phyloP scores from a whole-genome alignment of 2,329 filamentous ascomycete genomes.

The Hypoxylon sp. region DNA sequence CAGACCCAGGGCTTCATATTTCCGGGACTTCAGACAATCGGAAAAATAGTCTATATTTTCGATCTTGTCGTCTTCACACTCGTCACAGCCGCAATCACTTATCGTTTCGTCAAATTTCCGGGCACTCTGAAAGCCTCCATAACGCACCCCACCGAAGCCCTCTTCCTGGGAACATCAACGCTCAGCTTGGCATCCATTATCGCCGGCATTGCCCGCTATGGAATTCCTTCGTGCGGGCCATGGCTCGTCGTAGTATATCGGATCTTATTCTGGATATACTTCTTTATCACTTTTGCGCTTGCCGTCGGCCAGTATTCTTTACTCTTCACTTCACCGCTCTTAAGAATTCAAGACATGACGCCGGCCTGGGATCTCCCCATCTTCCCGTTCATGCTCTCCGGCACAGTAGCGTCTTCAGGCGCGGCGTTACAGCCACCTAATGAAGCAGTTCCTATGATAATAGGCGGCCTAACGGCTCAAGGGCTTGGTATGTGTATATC shows the following conservation, averaged over 20 bases:
- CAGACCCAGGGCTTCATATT: conserved; percentile 59
- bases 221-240: conserved; percentile 55
- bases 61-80: conserved; percentile 62
- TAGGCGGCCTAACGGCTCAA: conserved; percentile 59
- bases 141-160: conserved; percentile 63
- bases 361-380: conserved; percentile 56
- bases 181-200: conserved; percentile 61
- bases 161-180: conserved; percentile 58
- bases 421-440: conserved; percentile 50
- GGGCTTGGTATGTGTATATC: conserved; percentile 61
- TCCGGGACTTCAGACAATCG: conserved; percentile 63
- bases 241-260: conserved; percentile 57
- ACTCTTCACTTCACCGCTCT: conserved; percentile 55
- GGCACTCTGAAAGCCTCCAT: conserved; percentile 60
- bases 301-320: conserved; percentile 56
- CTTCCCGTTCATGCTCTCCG: conserved; percentile 55
- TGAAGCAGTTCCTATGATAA: conserved; percentile 57
- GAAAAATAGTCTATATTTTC: conserved; percentile 64
- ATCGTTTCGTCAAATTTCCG: conserved; percentile 61
- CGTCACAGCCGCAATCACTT: conserved; percentile 53
- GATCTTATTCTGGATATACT: conserved; percentile 60
- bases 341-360: conserved; percentile 57
- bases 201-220: conserved; percentile 56
- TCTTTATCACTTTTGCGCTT: conserved; percentile 56
- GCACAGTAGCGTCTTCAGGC: conserved; percentile 54